A percentile compares a stretch with the other conserved stretches of the same genome.
phyloP scores from a whole-genome alignment of 2,329 filamentous ascomycete genomes.

The Elsinoe arachidis region DNA sequence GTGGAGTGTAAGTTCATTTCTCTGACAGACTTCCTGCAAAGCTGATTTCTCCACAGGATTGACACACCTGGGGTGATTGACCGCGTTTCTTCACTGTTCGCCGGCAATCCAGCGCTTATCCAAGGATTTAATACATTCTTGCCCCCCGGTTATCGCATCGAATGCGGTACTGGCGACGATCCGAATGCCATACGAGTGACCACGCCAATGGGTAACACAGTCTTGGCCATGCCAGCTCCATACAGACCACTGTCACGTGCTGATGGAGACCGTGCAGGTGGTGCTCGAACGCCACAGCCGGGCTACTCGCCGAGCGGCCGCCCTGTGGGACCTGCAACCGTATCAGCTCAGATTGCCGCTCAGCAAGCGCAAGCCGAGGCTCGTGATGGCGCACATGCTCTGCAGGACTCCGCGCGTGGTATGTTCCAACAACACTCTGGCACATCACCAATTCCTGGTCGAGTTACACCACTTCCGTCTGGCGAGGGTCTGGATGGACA shows the following conservation, averaged over 20 bases:
- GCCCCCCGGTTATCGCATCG: slow-evolving; percentile 89
- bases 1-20: slow-evolving; percentile 64
- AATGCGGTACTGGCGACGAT: slow-evolving; percentile 88
- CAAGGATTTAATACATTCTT: slow-evolving; percentile 95
- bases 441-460: slow-evolving; percentile 35
- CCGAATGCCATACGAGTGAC: slow-evolving; percentile 95
- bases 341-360: slow-evolving; percentile 26
- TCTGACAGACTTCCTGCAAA: slow-evolving; percentile 2
- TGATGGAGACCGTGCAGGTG: slow-evolving; percentile 23
- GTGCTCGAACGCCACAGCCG: slow-evolving; percentile 34
- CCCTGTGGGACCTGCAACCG: slow-evolving; percentile 32
- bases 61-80: slow-evolving; percentile 97
- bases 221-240: slow-evolving; percentile 65
- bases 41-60: slow-evolving; percentile 46
- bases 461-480: slow-evolving; percentile 38
- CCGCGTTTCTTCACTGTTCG: slow-evolving; percentile 88
- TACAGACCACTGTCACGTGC: slow-evolving; percentile 40
- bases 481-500: slow-evolving; percentile 48
- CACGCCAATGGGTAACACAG: slow-evolving; percentile 94
- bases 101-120: slow-evolving; percentile 76
- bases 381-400: slow-evolving; percentile 17
- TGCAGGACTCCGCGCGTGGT: slow-evolving; percentile 30
- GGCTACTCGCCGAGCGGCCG: slow-evolving; percentile 35
- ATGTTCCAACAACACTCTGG: slow-evolving; percentile 13
- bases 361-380: slow-evolving; percentile 21